Percentiles rank a stretch among this genome's conserved stretches.
These are phyloP conservation scores for Eucalyptus marginata DNA, from an alignment of 345 rosid species.

Conservation along the genomic window DNA sequence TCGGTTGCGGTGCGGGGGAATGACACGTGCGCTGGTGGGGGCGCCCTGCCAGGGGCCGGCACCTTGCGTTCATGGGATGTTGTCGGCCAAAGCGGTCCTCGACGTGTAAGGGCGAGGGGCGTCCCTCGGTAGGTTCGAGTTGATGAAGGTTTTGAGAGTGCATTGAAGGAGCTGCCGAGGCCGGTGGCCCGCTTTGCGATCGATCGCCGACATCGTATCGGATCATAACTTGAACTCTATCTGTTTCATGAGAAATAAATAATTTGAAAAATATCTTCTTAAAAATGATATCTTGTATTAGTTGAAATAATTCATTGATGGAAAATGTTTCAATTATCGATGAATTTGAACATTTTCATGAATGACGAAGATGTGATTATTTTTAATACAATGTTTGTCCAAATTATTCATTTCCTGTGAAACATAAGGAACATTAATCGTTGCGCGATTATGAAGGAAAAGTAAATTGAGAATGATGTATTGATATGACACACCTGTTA, in stretches of 20 bases:
- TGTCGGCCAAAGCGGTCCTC: neutral
- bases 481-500: neutral
- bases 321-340: neutral
- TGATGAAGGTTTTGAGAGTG: neutral
- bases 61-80: neutral
- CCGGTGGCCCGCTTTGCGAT: neutral
- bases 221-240: rapidly evolving
- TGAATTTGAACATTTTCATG: rapidly evolving
- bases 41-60: too few species aligned
- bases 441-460: neutral
- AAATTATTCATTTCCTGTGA: rapidly evolving
- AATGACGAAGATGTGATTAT: rapidly evolving
- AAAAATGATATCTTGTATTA: rapidly evolving
- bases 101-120: neutral
- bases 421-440: rapidly evolving
- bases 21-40: neutral
- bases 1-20: neutral
- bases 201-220: neutral
- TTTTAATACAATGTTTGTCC: neutral
- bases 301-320: neutral
- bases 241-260: rapidly evolving
- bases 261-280: rapidly evolving
- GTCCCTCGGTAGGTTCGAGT: neutral
- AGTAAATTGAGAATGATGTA: neutral
- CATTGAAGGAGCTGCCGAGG: neutral